Evolutionary conservation across 768 basidiomycete species (phyloP), one percentile per base, ranked within the genome.

Genomic region (Grammothele lineata): DNA sequence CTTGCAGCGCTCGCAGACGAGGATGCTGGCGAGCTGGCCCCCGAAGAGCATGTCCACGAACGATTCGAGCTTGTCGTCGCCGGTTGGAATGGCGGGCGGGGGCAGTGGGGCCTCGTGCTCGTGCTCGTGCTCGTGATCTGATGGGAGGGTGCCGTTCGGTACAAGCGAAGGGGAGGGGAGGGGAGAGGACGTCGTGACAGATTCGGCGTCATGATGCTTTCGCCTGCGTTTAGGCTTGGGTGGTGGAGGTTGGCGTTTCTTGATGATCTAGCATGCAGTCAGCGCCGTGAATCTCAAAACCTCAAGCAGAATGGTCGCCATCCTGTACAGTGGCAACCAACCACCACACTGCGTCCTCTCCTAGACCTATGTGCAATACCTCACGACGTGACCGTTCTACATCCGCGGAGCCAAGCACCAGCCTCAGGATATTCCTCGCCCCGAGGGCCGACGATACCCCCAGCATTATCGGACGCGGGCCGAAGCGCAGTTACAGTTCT

Each of bases 1-100:
- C 64, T 95, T 94, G 79, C 94, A 98, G 48, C 81, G 80, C 56
- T 93, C 91, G 64, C 94, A 98, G 3, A 98, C 87, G 40, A 98
- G 85, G 61, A 96, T 85, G 68, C 87, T 90, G 5, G 91, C 84
- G 39, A 98, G 74, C 57, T 81, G 79, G 5, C 94, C 94, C 25
- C 89, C 88, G 58, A 96, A 98, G 46, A 96, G 73, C 71, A 89
- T 87, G 66, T 96, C 93, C 4, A 87, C 78, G 53, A 95, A 86
- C 0, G 93, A 83, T 4, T 76, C 61, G 24, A 85, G 69, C 47
- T 69, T 69, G 30, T 80, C 75, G 30, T 78, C 74, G 26, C 74
- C 71, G 42, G 26, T 62, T n/a, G n/a, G n/a, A n/a, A n/a, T 45
- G 32, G 22, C 30, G 45, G 15, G 37, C 32, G 5, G 40, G 15